Base-by-base conservation (phyloP, 1,139 yeast genomes). In the Saccharomyces hybrid region DNA sequence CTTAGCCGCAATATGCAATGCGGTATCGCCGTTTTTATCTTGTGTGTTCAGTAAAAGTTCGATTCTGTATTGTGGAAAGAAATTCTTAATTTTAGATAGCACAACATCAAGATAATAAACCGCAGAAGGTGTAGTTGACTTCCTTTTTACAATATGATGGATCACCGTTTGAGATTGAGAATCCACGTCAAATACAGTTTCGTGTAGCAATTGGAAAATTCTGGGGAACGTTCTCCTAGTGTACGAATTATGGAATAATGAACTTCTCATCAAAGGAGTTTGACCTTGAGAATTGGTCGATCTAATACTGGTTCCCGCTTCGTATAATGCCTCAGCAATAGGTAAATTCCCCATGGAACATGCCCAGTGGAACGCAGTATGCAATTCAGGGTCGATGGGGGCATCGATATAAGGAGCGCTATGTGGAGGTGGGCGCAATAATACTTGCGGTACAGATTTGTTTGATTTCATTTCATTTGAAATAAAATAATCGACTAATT, bases 301-400 rank as follows among this genome's bases (percentile, higher is more conserved):
- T 52, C 86, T 73, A 9, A 88, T 84, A 65, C 86, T 86, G 1
- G 96, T 95, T 1, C 95, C 93, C 8, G 79, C 76, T 54, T 81
- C 79, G 26, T 88, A 73, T 47, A 91, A 74, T 16, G 88, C 77
- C 61, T 86, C 91, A 50, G 88, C 83, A 67, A 90, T 83, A 46
- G 80, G 81, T 49, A 83, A 73, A 62, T 85, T 83, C 3, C 97
- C 98, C 77, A 93, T 85, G 0, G 98, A 87, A 48, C 96, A 87
- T 0, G 98, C 96, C 98, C 98, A 91, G 70, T 93, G 98, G 62
- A 93, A 82, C 0, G 96, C 91, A 0, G 97, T 88, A 65, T 93
- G 96, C 0, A 96, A 95, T 68, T 93, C 97, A 57, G 89, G 95
- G 66, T 93, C 99, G 53, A 93, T 89, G 6, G 93, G 72, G 1